These are phyloP conservation scores for Secale cereale DNA, from an alignment of 176 grass and related monocot species.

Conservation along the genomic window DNA sequence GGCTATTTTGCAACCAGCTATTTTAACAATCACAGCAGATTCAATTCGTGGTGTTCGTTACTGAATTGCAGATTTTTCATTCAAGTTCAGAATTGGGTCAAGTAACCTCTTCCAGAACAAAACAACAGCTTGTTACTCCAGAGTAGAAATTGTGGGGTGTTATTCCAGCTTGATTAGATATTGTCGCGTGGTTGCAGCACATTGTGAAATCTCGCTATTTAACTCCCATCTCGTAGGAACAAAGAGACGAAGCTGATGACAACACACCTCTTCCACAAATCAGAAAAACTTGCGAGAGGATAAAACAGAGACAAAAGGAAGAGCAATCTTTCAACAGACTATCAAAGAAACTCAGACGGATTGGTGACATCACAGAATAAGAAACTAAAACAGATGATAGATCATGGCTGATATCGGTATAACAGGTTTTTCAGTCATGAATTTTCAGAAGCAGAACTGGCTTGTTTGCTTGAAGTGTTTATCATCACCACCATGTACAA, in stretches of 20 bases:
- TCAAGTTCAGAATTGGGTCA: too few relatives aligned
- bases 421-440: conserved; percentile 58
- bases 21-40: too few relatives aligned
- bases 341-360: background rate
- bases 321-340: too few relatives aligned
- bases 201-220: conserved; percentile 42
- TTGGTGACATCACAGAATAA: too few relatives aligned
- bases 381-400: too few relatives aligned
- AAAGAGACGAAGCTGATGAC: conserved; percentile 64
- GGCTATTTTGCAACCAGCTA: too few relatives aligned
- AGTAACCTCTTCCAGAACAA: too few relatives aligned
- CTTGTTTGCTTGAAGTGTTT: conserved; percentile 41
- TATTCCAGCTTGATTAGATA: too few relatives aligned
- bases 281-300: conserved; percentile 16
- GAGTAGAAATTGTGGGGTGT: background rate
- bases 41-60: too few relatives aligned
- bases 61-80: too few relatives aligned
- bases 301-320: too few relatives aligned
- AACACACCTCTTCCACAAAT: conserved; percentile 43
- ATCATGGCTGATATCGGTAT: conserved; percentile 31
- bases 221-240: conserved; percentile 38
- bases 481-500: conserved; percentile 38
- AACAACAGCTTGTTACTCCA: too few relatives aligned
- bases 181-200: background rate
- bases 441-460: conserved; percentile 85